Percentiles rank a stretch among this genome's conserved stretches.
Conservation (phyloP, 2,329 filamentous ascomycete species). For the Claviceps capensis region DNA sequence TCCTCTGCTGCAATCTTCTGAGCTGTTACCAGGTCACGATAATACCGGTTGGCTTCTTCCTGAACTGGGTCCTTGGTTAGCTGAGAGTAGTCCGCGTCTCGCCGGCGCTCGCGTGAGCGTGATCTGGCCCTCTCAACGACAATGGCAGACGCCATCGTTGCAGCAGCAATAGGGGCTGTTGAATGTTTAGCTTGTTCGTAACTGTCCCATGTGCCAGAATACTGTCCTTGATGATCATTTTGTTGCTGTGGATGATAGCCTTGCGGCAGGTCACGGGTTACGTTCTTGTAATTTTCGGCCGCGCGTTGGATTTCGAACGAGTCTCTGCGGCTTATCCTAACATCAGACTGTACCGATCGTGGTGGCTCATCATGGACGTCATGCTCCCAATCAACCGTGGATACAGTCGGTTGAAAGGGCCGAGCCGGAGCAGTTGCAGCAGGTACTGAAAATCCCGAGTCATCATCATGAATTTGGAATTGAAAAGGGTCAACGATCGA, state of each 20-base stretch:
- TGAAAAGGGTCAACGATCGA: constrained; percentile 39
- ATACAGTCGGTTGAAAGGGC: constrained; percentile 34
- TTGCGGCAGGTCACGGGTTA: constrained; percentile 9
- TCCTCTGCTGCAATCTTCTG: constrained; percentile 40
- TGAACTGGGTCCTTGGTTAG: constrained; percentile 31
- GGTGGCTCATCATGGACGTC: constrained; percentile 28
- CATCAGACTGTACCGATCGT: constrained; percentile 13
- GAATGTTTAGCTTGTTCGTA: constrained; percentile 33
- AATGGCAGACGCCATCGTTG: constrained; percentile 32
- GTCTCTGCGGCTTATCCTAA: constrained; percentile 34
- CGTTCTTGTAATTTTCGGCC: constrained; percentile 17
- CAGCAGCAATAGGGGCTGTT: constrained; percentile 34
- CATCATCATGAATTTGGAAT: constrained; percentile 39
- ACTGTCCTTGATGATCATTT: constrained; percentile 23
- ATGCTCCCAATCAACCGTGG: constrained; percentile 41
- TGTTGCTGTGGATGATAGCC: constrained; percentile 11
- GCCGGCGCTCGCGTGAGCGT: constrained; percentile 18
- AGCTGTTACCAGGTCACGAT: constrained; percentile 40
- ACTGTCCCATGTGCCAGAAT: constrained; percentile 30
- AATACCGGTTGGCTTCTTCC: constrained; percentile 43
- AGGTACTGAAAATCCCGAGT: constrained; percentile 9
- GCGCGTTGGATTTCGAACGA: constrained; percentile 31
- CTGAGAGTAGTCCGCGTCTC: constrained; percentile 16
- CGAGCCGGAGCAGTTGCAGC: constrained; percentile 12
- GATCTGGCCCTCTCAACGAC: constrained; percentile 27